Evolutionary conservation across 768 basidiomycete species (phyloP), one percentile per base, ranked within the genome.

Genomic region (Auricularia cornea): DNA sequence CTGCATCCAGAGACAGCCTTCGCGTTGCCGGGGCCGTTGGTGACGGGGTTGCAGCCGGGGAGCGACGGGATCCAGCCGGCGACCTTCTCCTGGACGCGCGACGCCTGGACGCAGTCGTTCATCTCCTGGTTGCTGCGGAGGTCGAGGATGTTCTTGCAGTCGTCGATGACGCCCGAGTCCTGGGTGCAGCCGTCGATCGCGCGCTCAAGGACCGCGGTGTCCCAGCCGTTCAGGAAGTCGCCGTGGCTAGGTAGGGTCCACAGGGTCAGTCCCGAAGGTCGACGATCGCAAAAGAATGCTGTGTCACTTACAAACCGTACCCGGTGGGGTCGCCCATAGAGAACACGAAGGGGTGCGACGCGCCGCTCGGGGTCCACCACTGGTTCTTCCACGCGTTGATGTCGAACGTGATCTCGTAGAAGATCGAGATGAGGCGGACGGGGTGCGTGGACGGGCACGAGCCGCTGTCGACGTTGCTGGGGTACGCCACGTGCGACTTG

Each of bases 41-140:
- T 61, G 18, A 69, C 65, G 14, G 70, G 70, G 62, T 70, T 70
- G 66, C 66, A 69, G 10, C 70, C 70, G 0, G 70, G 70, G 0
- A 70, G 62, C 2, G 60, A 29, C 3, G 63, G 0, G 2, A 70
- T 61, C 18, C 61, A 64, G 4, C 67, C 67, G 23, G 57, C n/a
- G 23, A 66, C 66, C 29, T 59, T 57, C 59, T 70, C 70, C 59
- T 65, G 26, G 23, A 69, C 65, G 29, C 61, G 54, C 8, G 68
- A 64, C 20, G 70, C 65, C 38, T 63, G 62, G 20, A 61, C 60
- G 61, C 68, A 69, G 2, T 40, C 57, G 29, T 38, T 63, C 62
- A 29, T 56, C 62, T 64, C 51, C 20, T 31, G 18, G 10, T 28
- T 2, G 1, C 30, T 57, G 54, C 68, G 66, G 12, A 70, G 65